phyloP scores from a whole-genome alignment of 805 yeast species.

The Saturnispora hagleri region DNA sequence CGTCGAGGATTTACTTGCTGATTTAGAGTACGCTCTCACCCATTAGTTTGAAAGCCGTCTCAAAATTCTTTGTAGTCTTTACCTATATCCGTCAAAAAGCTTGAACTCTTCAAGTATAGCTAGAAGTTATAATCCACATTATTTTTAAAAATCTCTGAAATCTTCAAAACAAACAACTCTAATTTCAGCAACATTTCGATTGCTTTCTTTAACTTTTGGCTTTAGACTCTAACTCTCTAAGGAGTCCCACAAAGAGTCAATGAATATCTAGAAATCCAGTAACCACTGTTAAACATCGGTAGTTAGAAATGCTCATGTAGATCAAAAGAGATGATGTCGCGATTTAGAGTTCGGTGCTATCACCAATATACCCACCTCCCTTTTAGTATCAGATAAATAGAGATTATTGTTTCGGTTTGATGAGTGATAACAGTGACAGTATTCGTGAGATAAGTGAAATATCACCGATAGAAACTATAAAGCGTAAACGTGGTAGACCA shows the following conservation, averaged over 20 bases:
- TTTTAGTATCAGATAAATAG: no score
- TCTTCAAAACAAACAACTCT: no score
- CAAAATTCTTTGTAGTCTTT: neutral
- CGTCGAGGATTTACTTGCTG: slow-evolving; percentile 65
- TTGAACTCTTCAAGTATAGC: neutral
- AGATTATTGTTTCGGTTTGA: neutral
- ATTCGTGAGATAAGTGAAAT: neutral
- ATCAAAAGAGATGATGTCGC: neutral
- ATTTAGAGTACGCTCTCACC: slow-evolving; percentile 50
- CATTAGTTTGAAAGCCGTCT: neutral
- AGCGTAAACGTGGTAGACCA: slow-evolving; percentile 5
- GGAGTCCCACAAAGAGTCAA: no score
- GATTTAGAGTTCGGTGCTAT: neutral
- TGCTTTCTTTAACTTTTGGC: no score
- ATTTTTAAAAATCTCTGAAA: no score
- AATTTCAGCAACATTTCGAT: no score
- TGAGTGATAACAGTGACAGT: neutral
- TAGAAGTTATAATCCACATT: neutral
- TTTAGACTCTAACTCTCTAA: no score
- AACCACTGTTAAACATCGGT: no score
- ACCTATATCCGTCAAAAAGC: neutral
- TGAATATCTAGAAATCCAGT: no score
- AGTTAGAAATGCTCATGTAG: neutral
- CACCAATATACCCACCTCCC: neutral
- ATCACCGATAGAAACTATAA: neutral